Evolutionary conservation across 169 alveolate genomes (phyloP), one percentile per base, ranked within the genome.

Genomic region (Plasmodium chabaudi): DNA sequence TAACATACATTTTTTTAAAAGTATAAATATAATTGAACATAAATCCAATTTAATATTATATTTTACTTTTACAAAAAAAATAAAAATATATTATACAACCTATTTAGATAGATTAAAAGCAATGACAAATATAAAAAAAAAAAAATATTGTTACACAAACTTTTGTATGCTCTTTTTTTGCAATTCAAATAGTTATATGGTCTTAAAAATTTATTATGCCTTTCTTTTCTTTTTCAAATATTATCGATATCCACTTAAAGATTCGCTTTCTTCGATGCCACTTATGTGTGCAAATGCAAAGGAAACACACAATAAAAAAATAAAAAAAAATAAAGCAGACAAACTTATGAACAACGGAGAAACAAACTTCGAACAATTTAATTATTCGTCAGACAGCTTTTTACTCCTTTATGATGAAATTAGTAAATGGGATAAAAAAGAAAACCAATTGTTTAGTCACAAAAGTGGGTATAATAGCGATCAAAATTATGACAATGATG

Each of bases 81-180:
- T 79, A 19, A 67, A 23, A 23, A 67, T 79, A 61, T 70, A 60
- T 21, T 55, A 56, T 17, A 6, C 63, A 13, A 34, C 42, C 42
- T 12, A 68, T 23, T 79, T 55, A 23, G 27, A 70, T 57, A 2
- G n/a, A 13, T 25, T 39, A 5, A 13, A 59, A 1, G 19, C 7
- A 34, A 34, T 12, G 46, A 10, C 67, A 9, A 55, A 79, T 6
- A 39, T 6, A 51, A 70, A 47, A 60, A 2, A 47, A 60, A 56
- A 57, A 57, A 79, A 44, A 46, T 55, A 5, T 19, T 42, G 19
- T 15, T n/a, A 9, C 47, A 55, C 89, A 10, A 53, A 51, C 19
- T 79, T 34, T 59, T 79, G 89, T 23, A 19, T 79, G 61, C 34
- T 79, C 2, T 79, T 79, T 79, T 79, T 79, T 65, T 65, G 89